Conservation (phyloP, 2,329 filamentous ascomycete genomes). For the Aurifilum marmelostoma region DNA sequence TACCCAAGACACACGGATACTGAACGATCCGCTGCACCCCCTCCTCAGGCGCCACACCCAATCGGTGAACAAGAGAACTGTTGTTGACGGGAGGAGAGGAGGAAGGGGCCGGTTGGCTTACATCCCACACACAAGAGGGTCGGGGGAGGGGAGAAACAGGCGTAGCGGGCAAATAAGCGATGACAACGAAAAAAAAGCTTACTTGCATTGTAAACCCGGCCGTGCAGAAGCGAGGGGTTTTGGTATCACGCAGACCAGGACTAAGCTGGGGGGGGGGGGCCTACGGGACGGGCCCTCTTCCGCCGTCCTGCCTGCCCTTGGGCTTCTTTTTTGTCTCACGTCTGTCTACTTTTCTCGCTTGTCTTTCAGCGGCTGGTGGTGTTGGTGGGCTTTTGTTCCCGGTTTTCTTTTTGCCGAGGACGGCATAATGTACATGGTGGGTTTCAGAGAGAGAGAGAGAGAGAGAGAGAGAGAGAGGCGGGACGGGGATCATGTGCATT, state of each 20-base stretch:
- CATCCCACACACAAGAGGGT: background rate
- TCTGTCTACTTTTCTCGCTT: background rate
- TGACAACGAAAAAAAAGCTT: background rate
- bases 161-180: too few species aligned
- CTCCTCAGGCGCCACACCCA: background rate
- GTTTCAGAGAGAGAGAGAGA: background rate
- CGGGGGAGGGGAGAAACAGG: background rate
- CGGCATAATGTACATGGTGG: background rate
- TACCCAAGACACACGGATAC: background rate
- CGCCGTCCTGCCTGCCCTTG: background rate
- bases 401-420: background rate
- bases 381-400: background rate
- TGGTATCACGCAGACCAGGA: too few species aligned
- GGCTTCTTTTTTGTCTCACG: background rate
- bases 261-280: constrained; percentile 4
- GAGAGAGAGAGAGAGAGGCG: too few species aligned
- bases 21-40: background rate
- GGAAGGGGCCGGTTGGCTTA: too few species aligned
- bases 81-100: too few species aligned
- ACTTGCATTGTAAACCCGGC: constrained; percentile 1
- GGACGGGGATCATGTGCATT: background rate
- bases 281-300: constrained; percentile 15
- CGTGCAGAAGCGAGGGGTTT: constrained; percentile 8
- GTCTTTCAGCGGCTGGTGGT: background rate
- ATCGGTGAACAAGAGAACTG: background rate